Base-by-base conservation (phyloP, 2,329 filamentous ascomycete species). In the Fusarium verticillioides region DNA sequence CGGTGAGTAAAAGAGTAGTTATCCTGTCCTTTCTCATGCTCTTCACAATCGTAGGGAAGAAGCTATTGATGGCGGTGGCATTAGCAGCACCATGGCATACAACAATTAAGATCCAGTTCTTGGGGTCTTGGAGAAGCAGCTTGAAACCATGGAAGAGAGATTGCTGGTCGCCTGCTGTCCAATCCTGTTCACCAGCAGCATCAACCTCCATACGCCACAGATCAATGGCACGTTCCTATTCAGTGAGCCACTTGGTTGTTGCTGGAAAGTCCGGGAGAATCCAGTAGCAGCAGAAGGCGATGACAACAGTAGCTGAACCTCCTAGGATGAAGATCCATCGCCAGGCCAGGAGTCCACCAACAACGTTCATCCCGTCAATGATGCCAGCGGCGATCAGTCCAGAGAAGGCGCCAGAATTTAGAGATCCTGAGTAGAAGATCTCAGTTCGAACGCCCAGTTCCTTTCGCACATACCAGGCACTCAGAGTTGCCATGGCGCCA, bases 341-440 rank as follows among this genome's bases (percentile, higher is more conserved):
- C 90, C 90, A 93, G 4, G 72, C 58, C 4, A 50, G 30, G 9
- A 66, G 57, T 4, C 72, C 72, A 15, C 50, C 32, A 4, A 30
- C 23, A 37, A 12, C 49, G 13, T 78, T 72, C 53, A 79, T 75
- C 5, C 66, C 50, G 9, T 76, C 69, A 2, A 89, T 89, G 56
- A 94, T 92, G 3, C 91, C 89, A 0, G 87, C 88, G 1, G 87
- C 86, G 39, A 91, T 87, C 6, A 90, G 79, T 5, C 90, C 91
- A 0, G 90, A 90, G 75, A 94, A 93, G 0, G 91, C 91, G 1
- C 91, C 91, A 1, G 89, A 90, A 10, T 93, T 85, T 16, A 93
- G 83, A 10, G 90, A 89, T 0, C 90, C 92, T 1, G 89, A 89
- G 63, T 87, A 83, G 1, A 83, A 83, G 13, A 91, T 84, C 16